Base-by-base conservation (phyloP, 495 filamentous ascomycete genomes). In the Lophium mytilinum region DNA sequence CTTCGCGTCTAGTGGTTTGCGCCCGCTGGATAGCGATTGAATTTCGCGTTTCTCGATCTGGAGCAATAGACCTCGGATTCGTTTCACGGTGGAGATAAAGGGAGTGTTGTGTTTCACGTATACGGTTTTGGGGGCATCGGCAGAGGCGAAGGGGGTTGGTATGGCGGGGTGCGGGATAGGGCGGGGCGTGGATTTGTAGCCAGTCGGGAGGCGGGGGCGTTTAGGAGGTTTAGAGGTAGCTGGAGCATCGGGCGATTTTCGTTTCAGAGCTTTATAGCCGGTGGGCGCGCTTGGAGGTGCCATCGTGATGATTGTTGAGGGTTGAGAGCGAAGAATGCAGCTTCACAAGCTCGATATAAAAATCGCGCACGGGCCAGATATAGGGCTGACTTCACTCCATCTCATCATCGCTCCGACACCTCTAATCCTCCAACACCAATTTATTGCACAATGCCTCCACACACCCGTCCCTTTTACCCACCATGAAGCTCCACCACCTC, bases 41-140 rank as follows among this genome's bases (percentile, higher is more conserved):
- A 69, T 39, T 61, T 62, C 9, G 55, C 87, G 81, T 50, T 83
- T 79, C 48, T 87, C 81, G 17, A 83, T 79, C 5, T 83, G 77
- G 2, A 61, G 64, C 12, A 96, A 83, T 11, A 87, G 77, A 53
- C 84, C 85, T 49, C 85, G 82, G 24, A 89, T 82, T 58, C 90
- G 88, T 71, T 89, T 88, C 14, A 95, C 78, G 11, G 83, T 80
- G n/a, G 84, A 81, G 71, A 94, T 84, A 76, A 95, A 89, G 11
- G 88, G 86, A 0, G 90, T 83, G 3, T 70, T 72, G 46, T 81
- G 69, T 9, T 85, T 84, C n/a, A 96, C 75, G 73, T 95, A 95
- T 76, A 98, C 76, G 60, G 83, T 70, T 69, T 88, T 88, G 12
- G 75, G 76, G 41, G 74, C 63, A 42, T 65, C 60, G 56, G 75